phyloP scores from a whole-genome alignment of 257 asterid genomes.

The Solanum medicagineum region DNA sequence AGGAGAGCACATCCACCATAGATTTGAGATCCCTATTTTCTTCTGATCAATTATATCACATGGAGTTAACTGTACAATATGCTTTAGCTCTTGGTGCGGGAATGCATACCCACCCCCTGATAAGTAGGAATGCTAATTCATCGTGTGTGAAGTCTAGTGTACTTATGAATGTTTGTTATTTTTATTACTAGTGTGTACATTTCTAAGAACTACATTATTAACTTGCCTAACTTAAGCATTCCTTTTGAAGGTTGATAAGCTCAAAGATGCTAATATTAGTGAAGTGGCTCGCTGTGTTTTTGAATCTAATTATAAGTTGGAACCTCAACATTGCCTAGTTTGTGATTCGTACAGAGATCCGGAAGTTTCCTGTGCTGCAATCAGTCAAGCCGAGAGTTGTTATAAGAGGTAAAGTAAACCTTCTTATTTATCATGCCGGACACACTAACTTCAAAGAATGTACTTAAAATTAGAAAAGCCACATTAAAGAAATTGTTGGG shows the following conservation, averaged over 20 bases:
- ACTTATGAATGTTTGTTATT: neutral
- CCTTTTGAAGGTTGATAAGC: conserved; percentile 22
- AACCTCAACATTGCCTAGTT: conserved; percentile 49
- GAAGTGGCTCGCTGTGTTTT: conserved; percentile 26
- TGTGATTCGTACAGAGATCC: conserved; percentile 54
- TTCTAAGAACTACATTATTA: neutral
- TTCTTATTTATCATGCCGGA: neutral
- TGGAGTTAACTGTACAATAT: neutral
- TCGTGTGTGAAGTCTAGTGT: neutral
- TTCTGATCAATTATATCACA: neutral
- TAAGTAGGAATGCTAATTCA: neutral
- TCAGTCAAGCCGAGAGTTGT: conserved; percentile 31
- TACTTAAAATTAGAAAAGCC: neutral
- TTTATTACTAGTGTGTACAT: neutral
- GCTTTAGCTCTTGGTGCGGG: neutral
- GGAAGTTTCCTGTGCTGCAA: conserved; percentile 34
- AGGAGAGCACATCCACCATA: neutral
- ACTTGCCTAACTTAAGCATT: neutral
- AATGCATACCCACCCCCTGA: neutral
- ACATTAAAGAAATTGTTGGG: neutral
- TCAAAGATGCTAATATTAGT: conserved; percentile 15
- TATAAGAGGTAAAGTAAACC: conserved; percentile 34
- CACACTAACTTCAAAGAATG: neutral
- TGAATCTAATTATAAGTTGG: conserved; percentile 19
- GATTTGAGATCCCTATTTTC: neutral